phyloP scores from a whole-genome alignment of 2,329 filamentous ascomycete genomes.

The Paraconiothyrium sp. region DNA sequence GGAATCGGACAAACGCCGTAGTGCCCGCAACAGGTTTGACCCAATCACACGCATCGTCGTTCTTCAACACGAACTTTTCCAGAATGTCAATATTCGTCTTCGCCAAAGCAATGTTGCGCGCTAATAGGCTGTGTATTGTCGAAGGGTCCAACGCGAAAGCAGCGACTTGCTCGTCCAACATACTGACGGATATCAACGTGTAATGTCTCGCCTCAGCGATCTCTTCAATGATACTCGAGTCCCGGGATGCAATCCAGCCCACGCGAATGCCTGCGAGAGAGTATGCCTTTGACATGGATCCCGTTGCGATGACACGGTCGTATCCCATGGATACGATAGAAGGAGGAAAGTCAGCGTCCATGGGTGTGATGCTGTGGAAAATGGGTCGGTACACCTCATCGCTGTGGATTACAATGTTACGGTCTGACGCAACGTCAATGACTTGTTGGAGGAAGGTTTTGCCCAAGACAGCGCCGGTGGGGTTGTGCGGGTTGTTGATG shows the following conservation, averaged over 20 bases:
- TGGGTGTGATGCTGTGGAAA: constrained; percentile 73
- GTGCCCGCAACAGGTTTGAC: constrained; percentile 80
- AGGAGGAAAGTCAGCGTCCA: constrained; percentile 66
- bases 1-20: constrained; percentile 79
- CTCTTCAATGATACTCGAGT: constrained; percentile 68
- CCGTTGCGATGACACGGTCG: constrained; percentile 74
- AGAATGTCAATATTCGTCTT: constrained; percentile 73
- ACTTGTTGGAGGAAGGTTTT: constrained; percentile 68
- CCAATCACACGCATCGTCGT: constrained; percentile 73
- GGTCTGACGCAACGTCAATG: constrained; percentile 69
- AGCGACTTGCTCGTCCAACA: constrained; percentile 81
- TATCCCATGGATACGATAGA: constrained; percentile 79
- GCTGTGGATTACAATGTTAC: constrained; percentile 72
- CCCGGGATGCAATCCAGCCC: constrained; percentile 81
- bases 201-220: constrained; percentile 77
- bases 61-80: constrained; percentile 72
- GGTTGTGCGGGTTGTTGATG: constrained; percentile 83
- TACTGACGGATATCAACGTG: constrained; percentile 86
- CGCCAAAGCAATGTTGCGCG: constrained; percentile 72
- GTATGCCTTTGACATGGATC: constrained; percentile 88
- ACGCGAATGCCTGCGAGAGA: constrained; percentile 81
- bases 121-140: constrained; percentile 71
- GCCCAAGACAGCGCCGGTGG: constrained; percentile 76
- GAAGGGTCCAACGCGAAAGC: constrained; percentile 74
- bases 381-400: constrained; percentile 88